Evolutionary conservation across 2,329 filamentous ascomycete genomes (phyloP).

Genomic region (Claviceps sp.): DNA sequence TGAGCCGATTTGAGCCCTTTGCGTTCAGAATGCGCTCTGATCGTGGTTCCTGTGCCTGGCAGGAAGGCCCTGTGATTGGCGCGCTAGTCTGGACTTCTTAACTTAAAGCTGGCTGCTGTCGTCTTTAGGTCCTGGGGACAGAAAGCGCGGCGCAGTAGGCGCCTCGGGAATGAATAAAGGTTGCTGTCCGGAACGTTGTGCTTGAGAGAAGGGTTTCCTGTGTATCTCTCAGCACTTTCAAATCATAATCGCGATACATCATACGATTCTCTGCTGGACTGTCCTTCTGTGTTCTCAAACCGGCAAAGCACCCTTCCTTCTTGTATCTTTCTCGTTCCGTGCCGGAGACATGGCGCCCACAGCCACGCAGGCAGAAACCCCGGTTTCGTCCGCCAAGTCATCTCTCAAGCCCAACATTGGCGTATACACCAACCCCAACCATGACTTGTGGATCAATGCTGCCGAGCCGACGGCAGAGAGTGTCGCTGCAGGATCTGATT

Average conservation of each 20-base stretch:
- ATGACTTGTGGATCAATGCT: constrained; percentile 80
- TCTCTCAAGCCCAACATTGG: constrained; percentile 72
- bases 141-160: background rate
- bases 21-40: too few relatives aligned
- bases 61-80: background rate
- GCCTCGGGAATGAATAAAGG: background rate
- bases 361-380: too few relatives aligned
- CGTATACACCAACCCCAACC: constrained; percentile 86
- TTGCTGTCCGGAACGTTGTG: background rate
- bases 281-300: too few relatives aligned
- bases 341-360: constrained; percentile 1
- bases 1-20: too few relatives aligned
- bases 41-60: background rate
- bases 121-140: background rate
- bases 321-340: background rate
- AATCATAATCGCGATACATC: too few relatives aligned
- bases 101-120: background rate
- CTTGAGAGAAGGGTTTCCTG: background rate
- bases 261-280: too few relatives aligned
- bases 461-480: constrained; percentile 64
- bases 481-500: constrained; percentile 50
- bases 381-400: background rate
- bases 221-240: too few relatives aligned
- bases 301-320: too few relatives aligned
- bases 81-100: background rate